These are phyloP conservation scores for Penicillium soppii DNA, from an alignment of 495 filamentous ascomycete species.

Conservation along the genomic window DNA sequence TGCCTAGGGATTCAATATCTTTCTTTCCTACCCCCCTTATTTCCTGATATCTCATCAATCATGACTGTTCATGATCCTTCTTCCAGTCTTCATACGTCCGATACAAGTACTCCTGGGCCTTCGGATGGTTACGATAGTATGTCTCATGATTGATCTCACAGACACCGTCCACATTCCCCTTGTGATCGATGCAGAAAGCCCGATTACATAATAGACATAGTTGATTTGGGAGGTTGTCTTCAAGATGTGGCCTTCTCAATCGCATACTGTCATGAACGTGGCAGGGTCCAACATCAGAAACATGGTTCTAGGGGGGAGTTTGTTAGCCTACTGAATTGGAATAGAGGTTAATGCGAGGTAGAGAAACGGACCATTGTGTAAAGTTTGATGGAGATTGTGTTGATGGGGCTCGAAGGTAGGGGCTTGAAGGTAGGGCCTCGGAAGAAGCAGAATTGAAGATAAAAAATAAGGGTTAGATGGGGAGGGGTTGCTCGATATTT, in stretches of 20 bases:
- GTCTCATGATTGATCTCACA: constrained; percentile 10
- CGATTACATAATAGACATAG: constrained; percentile 8
- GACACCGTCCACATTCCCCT: constrained; percentile 6
- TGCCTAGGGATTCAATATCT: no score
- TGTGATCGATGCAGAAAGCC: constrained; percentile 7
- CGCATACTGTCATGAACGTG: constrained; percentile 7
- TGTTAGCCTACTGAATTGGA: constrained; percentile 4
- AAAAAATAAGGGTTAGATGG: not conserved
- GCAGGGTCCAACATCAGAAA: constrained; percentile 2
- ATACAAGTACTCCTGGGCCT: constrained; percentile 1
- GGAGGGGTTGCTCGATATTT: not conserved
- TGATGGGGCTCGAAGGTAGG: not conserved
- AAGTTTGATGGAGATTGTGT: not conserved
- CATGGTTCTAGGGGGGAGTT: not conserved
- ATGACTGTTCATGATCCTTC: constrained; percentile 1
- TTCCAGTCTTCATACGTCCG: constrained; percentile 4
- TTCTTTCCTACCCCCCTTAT: not conserved
- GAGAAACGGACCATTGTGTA: constrained; percentile 1
- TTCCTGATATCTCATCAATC: constrained; percentile 7
- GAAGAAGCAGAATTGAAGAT: not conserved
- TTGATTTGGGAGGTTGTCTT: constrained; percentile 6
- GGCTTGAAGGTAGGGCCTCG: not conserved
- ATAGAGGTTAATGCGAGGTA: constrained; percentile 4
- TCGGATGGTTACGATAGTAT: constrained; percentile 7
- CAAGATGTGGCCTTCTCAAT: constrained; percentile 5